phyloP scores from a whole-genome alignment of 441 rosid species.

The Pelargonium citronellum region DNA sequence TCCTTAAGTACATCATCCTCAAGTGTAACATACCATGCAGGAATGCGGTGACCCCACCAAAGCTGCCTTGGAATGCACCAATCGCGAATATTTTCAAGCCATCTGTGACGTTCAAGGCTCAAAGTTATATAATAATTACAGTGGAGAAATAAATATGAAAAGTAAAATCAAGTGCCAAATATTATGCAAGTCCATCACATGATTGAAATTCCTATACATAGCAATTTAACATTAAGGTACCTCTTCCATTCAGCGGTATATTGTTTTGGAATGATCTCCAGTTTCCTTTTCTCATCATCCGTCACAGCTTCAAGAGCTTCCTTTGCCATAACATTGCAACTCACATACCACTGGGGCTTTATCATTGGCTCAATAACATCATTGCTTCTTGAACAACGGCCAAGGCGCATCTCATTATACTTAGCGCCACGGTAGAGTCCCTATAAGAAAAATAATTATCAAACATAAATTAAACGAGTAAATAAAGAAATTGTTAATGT shows the following conservation, averaged over 20 bases:
- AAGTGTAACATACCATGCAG: conserved; percentile 80
- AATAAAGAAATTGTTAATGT: background rate
- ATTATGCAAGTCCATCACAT: too few species aligned
- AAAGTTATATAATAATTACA: conserved; percentile 2
- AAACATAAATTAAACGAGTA: background rate
- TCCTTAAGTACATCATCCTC: conserved; percentile 75
- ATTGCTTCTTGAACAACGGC: conserved; percentile 69
- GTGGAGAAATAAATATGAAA: background rate
- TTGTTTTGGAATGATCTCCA: conserved; percentile 82
- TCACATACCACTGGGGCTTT: conserved; percentile 91
- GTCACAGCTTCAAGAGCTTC: conserved; percentile 73
- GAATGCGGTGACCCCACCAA: conserved; percentile 96
- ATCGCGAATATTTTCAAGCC: conserved; percentile 95
- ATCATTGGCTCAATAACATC: conserved; percentile 87
- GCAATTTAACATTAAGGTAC: conserved; percentile 22
- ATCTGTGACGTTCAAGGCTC: conserved; percentile 38
- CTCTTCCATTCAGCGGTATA: conserved; percentile 74
- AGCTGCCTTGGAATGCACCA: conserved; percentile 98
- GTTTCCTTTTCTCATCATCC: conserved; percentile 49
- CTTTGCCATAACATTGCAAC: conserved; percentile 62
- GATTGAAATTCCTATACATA: background rate
- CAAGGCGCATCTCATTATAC: conserved; percentile 91
- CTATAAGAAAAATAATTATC: conserved; percentile 29
- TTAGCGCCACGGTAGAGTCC: conserved; percentile 68
- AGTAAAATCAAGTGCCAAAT: background rate